These are phyloP conservation scores for Boletus eberwhitei DNA, from an alignment of 768 basidiomycete genomes.

Conservation along the genomic window DNA sequence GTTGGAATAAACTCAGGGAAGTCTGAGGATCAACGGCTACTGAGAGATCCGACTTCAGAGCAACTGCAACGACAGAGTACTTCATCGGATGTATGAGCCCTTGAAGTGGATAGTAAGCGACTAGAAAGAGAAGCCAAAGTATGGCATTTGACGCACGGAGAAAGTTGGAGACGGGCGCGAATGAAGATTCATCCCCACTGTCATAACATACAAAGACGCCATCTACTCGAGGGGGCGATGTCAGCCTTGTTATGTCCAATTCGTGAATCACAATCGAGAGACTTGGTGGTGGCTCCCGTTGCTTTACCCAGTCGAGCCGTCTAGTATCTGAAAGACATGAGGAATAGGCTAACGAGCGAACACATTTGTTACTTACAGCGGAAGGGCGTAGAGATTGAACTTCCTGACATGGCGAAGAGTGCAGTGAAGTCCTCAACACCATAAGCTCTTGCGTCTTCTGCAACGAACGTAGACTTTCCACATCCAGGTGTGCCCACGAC, in stretches of 20 bases:
- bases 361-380: conserved; percentile 34
- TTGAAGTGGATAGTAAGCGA: conserved; percentile 29
- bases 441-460: conserved; percentile 67
- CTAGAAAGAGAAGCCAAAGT: conserved; percentile 2
- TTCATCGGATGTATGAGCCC: conserved; percentile 56
- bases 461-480: conserved; percentile 83
- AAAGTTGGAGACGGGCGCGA: conserved; percentile 61
- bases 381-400: conserved; percentile 35
- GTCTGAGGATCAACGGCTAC: conserved; percentile 54
- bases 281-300: conserved; percentile 39
- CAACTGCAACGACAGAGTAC: conserved; percentile 70
- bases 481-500: conserved; percentile 77
- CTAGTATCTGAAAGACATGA: conserved; percentile 35
- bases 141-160: conserved; percentile 53
- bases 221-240: conserved; percentile 57
- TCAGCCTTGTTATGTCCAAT: conserved; percentile 54
- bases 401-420: conserved; percentile 32
- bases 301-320: conserved; percentile 32
- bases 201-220: conserved; percentile 89
- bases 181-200: conserved; percentile 57
- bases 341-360: conserved; percentile 1
- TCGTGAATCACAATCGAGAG: conserved; percentile 53
- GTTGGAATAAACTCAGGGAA: conserved; percentile 47
- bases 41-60: conserved; percentile 80
- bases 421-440: conserved; percentile 43